These are phyloP conservation scores for Apiospora kogelbergensis DNA, from an alignment of 2,329 filamentous ascomycete genomes.

Conservation along the genomic window DNA sequence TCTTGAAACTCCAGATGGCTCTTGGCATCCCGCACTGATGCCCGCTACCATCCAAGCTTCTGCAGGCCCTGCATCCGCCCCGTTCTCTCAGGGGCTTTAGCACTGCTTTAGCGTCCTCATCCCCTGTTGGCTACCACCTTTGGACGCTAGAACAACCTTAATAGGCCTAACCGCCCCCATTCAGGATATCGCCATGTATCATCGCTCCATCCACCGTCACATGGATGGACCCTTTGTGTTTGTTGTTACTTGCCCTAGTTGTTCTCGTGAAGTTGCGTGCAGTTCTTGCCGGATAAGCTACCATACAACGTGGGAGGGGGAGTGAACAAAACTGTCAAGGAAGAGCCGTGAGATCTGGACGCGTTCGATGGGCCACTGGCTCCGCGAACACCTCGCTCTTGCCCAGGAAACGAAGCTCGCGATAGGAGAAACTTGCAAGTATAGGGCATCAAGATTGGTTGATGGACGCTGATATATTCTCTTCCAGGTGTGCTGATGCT, in stretches of 20 bases:
- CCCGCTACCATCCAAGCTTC: background rate
- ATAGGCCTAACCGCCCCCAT: slow-evolving; percentile 1
- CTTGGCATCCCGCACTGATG: slow-evolving; percentile 1
- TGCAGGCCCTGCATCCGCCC: background rate
- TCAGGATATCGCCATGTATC: background rate
- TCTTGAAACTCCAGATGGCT: slow-evolving; percentile 1
- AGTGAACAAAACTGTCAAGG: too few species aligned
- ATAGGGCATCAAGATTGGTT: too few species aligned
- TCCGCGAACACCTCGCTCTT: too few species aligned
- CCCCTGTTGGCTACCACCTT: background rate
- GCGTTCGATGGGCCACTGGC: too few species aligned
- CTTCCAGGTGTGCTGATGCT: too few species aligned
- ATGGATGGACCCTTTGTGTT: background rate
- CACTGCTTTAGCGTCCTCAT: too few species aligned
- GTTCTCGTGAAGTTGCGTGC: background rate
- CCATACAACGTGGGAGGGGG: too few species aligned
- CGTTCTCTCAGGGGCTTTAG: background rate
- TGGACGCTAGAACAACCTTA: background rate
- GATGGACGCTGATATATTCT: too few species aligned
- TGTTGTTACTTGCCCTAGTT: background rate
- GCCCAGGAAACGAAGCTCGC: too few species aligned
- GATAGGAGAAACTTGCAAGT: background rate
- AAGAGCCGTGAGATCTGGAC: too few species aligned
- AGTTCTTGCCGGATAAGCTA: background rate
- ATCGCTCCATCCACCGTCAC: background rate